Conservation (phyloP, 2,329 filamentous ascomycete genomes). For the Penicillium hordei region DNA sequence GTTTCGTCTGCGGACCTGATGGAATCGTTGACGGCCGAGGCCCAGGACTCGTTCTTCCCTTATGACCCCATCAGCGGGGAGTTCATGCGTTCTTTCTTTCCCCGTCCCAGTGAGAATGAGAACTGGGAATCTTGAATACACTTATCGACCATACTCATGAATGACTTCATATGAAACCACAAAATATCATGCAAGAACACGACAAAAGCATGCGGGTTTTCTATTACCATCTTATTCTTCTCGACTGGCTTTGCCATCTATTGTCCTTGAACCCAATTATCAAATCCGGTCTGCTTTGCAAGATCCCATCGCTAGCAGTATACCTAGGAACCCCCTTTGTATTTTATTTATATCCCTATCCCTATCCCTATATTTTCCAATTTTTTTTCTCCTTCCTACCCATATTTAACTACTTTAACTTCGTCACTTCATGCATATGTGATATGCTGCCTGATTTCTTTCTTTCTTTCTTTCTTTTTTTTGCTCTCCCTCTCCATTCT, state of each 20-base stretch:
- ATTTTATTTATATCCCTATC: not conserved
- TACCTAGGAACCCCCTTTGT: not conserved
- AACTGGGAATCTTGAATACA: slow-evolving; percentile 21
- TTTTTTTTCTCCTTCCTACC: too few species aligned
- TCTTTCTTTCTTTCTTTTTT: too few species aligned
- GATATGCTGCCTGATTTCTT: not conserved
- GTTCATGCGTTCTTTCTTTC: slow-evolving; percentile 44
- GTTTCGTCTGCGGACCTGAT: slow-evolving; percentile 15
- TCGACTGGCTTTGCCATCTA: not conserved
- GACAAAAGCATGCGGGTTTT: slow-evolving; percentile 1
- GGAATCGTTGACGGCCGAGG: slow-evolving; percentile 8
- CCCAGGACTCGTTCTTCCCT: slow-evolving; percentile 35
- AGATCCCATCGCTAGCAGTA: not conserved
- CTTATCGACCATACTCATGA: not conserved
- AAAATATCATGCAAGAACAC: not conserved
- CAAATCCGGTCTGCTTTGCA: not conserved
- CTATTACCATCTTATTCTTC: not conserved
- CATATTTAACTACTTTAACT: not conserved
- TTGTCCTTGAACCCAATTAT: not conserved
- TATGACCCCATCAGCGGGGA: slow-evolving; percentile 42
- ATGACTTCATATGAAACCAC: not conserved
- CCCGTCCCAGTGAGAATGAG: slow-evolving; percentile 27
- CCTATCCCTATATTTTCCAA: too few species aligned
- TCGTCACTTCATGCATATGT: not conserved
- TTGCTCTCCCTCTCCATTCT: too few species aligned